Evolutionary conservation across 2,329 filamentous ascomycete genomes (phyloP), one percentile per base, ranked within the genome.

Genomic region (Penicillium oxalicum): DNA sequence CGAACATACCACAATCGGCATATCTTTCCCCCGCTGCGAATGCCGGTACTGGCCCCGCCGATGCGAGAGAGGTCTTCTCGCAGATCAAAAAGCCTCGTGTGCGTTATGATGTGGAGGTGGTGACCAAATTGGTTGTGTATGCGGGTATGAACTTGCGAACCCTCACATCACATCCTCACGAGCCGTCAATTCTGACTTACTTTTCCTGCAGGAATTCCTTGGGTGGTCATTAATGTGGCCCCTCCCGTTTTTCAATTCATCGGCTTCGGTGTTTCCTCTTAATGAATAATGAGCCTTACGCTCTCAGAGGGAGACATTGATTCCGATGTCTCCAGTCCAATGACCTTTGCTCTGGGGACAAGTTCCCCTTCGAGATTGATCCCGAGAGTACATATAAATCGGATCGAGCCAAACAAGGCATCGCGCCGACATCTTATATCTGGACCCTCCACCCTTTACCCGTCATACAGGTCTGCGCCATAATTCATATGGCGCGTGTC

Each of bases 21-120:
- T 60, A 62, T 7, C 57, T 60, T 18, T 56, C 61, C 3, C 57
- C 61, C 25, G 55, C 62, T 18, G 57, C 63, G 18, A 64, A 67
- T 18, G 65, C 66, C 42, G 56, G 64, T 36, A 71, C 74, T 8
- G 8, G 29, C 29, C 68, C 70, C 39, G 60, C 68, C 28, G 83
- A 83, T 41, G 85, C 90, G 66, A 79, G 77, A 58, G 87, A 94
- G 65, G 84, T 97, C 67, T 96, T 97, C 68, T 86, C 84, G 39
- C 82, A 79, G 64, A 77, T 97, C 47, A 84, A 90, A 54, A 88
- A 86, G 70, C 90, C 93, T 42, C 82, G 93, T 57, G 91, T 96
- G 51, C 79, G 91, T 59, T 98, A 97, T 64, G 93, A 98, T 70
- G 91, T 97, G n/a, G 93, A 98, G 70, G 91, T 98, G 35, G 87